Base-by-base conservation (phyloP, 768 basidiomycete species). In the Suillus tomentosus region DNA sequence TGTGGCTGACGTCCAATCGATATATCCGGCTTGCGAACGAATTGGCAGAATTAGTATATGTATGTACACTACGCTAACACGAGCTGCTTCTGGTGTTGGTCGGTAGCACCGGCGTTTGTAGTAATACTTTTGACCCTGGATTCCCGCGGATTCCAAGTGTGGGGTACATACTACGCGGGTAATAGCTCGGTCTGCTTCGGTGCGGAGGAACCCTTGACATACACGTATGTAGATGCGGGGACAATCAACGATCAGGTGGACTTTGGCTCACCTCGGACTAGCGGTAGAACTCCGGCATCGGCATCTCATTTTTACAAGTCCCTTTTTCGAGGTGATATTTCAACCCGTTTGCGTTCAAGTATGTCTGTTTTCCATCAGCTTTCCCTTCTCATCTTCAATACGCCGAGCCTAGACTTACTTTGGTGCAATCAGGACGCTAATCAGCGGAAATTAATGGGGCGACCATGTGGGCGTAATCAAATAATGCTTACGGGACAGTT, bases 251-350 rank as follows among this genome's bases (percentile, higher is more conserved):
- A 58, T 58, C 57, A 58, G 57, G 24, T 58, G 57, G 5, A 58
- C 39, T 34, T 15, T 54, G 10, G 17, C 39, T 58, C 6, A 57
- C 54, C 54, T 55, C 13, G 36, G 55, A 17, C 56, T 40, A 57
- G 39, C 34, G 51, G 59, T 40, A 51, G 22, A 59, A 61, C 19
- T 48, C 53, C 47, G 67, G 67, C 24, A 58, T 11, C 17, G 40
- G 27, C 7, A 42, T 42, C 47, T 79, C 81, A 45, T 82, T 76
- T 64, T 78, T 81, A 71, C 89, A 89, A 3, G 84, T 87, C 13
- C 88, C 88, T 69, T 86, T 88, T 68, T 87, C 84, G 59, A 86
- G 73, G 67, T 89, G 88, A 68, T 90, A 88, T 71, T 87, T 87
- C 54, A 89, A 77, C 11, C 89, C 88, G 66, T 88, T 89, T 9